Percentiles rank a stretch among this genome's conserved stretches.
Evolutionary conservation across 2,329 filamentous ascomycete species (phyloP).

Genomic region (Camptophora hylomeconis): DNA sequence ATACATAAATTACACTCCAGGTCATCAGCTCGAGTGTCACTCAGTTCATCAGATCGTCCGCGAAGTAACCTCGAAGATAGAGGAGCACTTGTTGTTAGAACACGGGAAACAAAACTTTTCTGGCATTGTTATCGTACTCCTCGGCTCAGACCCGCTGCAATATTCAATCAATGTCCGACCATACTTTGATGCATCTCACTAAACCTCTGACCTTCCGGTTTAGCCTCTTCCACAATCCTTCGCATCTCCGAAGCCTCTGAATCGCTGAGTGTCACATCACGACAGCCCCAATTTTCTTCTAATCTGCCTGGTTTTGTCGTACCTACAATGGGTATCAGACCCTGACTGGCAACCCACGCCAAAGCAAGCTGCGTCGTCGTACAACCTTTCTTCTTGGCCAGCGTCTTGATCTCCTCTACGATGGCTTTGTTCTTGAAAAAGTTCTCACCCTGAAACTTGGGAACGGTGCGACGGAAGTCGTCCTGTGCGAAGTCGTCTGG

Average conservation of each 20-base stretch:
- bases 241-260: slow-evolving; percentile 29
- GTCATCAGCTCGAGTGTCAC: too few species aligned
- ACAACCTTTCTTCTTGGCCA: slow-evolving; percentile 24
- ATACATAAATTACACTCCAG: too few species aligned
- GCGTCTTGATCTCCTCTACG: slow-evolving; percentile 29
- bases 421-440: slow-evolving; percentile 33
- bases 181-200: slow-evolving; percentile 1
- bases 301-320: slow-evolving; percentile 29
- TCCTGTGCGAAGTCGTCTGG: slow-evolving; percentile 33
- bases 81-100: too few species aligned
- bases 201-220: slow-evolving; percentile 27
- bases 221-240: slow-evolving; percentile 24
- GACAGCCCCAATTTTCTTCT: slow-evolving; percentile 28
- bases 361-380: slow-evolving; percentile 25
- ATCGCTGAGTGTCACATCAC: slow-evolving; percentile 24
- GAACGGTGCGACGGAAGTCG: slow-evolving; percentile 27
- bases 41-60: too few species aligned
- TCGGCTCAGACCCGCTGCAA: too few species aligned
- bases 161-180: slow-evolving; percentile 1
- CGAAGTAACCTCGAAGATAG: too few species aligned
- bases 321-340: slow-evolving; percentile 34
- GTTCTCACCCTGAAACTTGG: slow-evolving; percentile 30
- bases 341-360: slow-evolving; percentile 29
- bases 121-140: too few species aligned
- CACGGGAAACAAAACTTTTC: too few species aligned